Evolutionary conservation across 192 early-diverging fungal genomes (phyloP).

Genomic region (Backusella parvicylindrica): DNA sequence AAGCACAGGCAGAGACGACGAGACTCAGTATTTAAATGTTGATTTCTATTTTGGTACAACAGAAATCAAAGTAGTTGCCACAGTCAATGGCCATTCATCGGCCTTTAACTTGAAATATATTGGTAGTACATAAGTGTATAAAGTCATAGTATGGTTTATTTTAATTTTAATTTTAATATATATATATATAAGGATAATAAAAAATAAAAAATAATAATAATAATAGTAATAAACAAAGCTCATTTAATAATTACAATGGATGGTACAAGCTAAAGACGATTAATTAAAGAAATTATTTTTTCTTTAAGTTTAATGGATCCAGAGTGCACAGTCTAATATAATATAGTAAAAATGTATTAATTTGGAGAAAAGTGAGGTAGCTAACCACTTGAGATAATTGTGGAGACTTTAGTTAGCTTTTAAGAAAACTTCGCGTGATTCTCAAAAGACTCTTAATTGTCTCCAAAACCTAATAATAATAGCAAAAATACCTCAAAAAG

Average conservation of each 20-base stretch:
- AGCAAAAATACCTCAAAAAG: no score
- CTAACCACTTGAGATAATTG: no score
- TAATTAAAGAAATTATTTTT: background rate
- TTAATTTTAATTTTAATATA: background rate
- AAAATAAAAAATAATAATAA: background rate
- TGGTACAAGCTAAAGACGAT: background rate
- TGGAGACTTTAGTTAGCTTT: no score
- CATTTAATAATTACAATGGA: background rate
- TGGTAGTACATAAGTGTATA: background rate
- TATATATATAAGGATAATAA: background rate
- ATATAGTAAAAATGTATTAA: background rate
- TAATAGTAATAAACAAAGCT: background rate
- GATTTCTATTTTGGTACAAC: background rate
- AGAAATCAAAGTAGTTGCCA: background rate
- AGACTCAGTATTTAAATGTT: background rate
- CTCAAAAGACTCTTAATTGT: no score
- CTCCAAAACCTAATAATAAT: no score
- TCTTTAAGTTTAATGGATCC: background rate
- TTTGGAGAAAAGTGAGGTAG: background rate
- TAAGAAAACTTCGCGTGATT: no score
- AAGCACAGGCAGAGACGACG: background rate
- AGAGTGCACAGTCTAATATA: background rate
- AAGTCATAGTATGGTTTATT: background rate
- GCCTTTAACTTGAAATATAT: background rate
- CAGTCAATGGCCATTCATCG: background rate